These are phyloP conservation scores for Colletotrichum orchidophilum DNA, from an alignment of 2,329 filamentous ascomycete species.

Conservation along the genomic window DNA sequence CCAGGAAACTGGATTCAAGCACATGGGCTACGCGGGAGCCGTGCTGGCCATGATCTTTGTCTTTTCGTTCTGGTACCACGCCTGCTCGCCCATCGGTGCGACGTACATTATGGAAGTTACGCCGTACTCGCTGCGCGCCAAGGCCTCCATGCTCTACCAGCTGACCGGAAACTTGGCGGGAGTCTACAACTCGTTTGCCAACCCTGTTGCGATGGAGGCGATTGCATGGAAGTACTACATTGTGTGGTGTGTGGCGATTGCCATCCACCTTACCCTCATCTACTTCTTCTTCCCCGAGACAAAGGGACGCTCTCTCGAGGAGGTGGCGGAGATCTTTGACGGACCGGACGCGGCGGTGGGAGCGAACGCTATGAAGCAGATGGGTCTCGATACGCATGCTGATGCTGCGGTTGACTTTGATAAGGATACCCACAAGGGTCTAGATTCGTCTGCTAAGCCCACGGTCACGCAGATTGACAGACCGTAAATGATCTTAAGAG, in stretches of 20 bases:
- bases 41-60: slow-evolving; percentile 58
- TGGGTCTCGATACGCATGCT: background rate
- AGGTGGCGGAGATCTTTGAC: slow-evolving; percentile 3
- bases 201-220: slow-evolving; percentile 46
- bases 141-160: slow-evolving; percentile 27
- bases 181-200: slow-evolving; percentile 45
- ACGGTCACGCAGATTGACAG: background rate
- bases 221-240: slow-evolving; percentile 52
- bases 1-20: slow-evolving; percentile 17
- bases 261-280: slow-evolving; percentile 41
- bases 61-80: slow-evolving; percentile 51
- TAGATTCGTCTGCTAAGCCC: background rate
- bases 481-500: background rate
- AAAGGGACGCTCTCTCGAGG: slow-evolving; percentile 30
- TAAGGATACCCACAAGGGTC: background rate
- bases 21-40: slow-evolving; percentile 49
- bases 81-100: slow-evolving; percentile 51
- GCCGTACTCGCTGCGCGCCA: slow-evolving; percentile 34
- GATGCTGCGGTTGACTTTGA: background rate
- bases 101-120: slow-evolving; percentile 46
- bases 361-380: background rate
- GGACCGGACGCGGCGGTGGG: background rate
- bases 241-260: slow-evolving; percentile 46
- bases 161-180: slow-evolving; percentile 37
- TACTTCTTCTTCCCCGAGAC: slow-evolving; percentile 48